phyloP scores from a whole-genome alignment of 768 basidiomycete species.

The Boletus edulis region DNA sequence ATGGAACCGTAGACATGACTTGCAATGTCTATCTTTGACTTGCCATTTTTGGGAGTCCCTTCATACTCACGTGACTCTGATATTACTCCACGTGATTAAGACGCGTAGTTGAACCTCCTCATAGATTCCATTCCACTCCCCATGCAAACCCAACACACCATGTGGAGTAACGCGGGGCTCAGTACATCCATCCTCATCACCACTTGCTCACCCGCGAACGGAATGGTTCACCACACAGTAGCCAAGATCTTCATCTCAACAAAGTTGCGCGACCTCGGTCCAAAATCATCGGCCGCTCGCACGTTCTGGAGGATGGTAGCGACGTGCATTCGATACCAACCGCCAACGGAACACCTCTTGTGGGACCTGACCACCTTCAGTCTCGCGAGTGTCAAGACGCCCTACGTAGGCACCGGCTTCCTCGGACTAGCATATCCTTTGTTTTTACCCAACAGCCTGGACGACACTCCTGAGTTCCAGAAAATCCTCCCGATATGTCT shows the following conservation, averaged over 20 bases:
- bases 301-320: slow-evolving; percentile 28
- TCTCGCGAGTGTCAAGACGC: slow-evolving; percentile 23
- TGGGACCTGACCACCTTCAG: slow-evolving; percentile 20
- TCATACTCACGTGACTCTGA: slow-evolving; percentile 9
- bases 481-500: slow-evolving; percentile 17
- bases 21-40: not conserved
- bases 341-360: slow-evolving; percentile 18
- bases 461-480: slow-evolving; percentile 21
- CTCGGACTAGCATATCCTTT: slow-evolving; percentile 17
- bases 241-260: slow-evolving; percentile 26
- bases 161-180: slow-evolving; percentile 29
- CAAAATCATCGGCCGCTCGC: slow-evolving; percentile 20
- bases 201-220: slow-evolving; percentile 22
- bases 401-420: slow-evolving; percentile 21
- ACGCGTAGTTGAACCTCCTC: slow-evolving; percentile 12
- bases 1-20: slow-evolving; percentile 34
- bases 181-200: slow-evolving; percentile 27
- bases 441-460: not conserved
- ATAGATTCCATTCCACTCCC: not conserved
- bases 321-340: slow-evolving; percentile 24
- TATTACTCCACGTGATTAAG: slow-evolving; percentile 18
- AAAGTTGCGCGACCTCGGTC: slow-evolving; percentile 25
- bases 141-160: slow-evolving; percentile 1
- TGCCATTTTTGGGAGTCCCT: not conserved
- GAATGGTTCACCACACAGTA: slow-evolving; percentile 28